Base-by-base conservation (phyloP, 805 yeast species). In the Candida mattraensis region DNA sequence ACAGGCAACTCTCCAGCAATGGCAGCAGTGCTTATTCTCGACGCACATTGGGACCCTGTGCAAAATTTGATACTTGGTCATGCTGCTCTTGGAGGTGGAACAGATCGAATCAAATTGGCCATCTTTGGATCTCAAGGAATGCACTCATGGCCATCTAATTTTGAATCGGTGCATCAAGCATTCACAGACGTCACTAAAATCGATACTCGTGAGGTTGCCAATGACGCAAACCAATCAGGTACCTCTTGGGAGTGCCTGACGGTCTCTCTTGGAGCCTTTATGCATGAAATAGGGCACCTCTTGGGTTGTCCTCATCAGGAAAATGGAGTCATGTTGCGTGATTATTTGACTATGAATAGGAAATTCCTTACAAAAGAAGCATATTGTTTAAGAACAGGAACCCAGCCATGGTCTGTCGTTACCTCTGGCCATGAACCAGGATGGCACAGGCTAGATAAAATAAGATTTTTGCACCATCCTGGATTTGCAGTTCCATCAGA, bases 11-110 rank as follows among this genome's bases (percentile, higher is more conserved):
- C 72, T 7, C 81, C 82, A 1, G 72, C 72, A 3, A 86, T 85
- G 50, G 94, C 93, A 15, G 96, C 98, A 0, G 91, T 85, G 15
- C 69, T 91, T 57, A 82, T 79, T 48, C 58, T 88, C 48, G 99
- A 93, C 61, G 72, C 94, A 1, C 88, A 83, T 53, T 93, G 87
- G 84, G 95, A 89, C 57, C 60, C 66, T 2, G 51, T 62, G 26
- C 60, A 63, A 20, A 67, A 77, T 13, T 61, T 84, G 45, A 79
- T 93, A 30, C 58, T 78, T 23, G 87, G 87, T 2, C 98, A 93
- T 63, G 97, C 97, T 2, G 98, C 98, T 0, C 64, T 91, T 12
- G 98, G 98, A 29, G 98, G 98, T 18, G 93, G 93, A 9, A 71
- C 72, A 17, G 80, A 72, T 26, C 66, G 76, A 27, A 66, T 87